Base-by-base conservation (phyloP, 176 grass and related monocot genomes). In the Oryza officinalis region DNA sequence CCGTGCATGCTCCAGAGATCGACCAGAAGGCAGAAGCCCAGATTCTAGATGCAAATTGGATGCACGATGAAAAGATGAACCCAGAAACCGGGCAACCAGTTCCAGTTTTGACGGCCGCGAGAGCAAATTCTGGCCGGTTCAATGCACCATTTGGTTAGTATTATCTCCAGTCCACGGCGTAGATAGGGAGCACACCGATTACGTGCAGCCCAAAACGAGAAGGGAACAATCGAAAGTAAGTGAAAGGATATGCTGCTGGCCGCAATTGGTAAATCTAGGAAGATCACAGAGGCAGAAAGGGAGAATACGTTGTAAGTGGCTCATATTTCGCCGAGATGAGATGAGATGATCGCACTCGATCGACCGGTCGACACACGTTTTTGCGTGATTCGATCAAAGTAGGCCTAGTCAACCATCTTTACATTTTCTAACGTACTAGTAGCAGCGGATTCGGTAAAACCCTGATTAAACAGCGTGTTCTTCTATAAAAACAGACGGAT, bases 171-270 rank as follows among this genome's bases (percentile, higher is more conserved):
- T 88, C 44, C 35, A 46, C 45, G 74, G 15, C 32, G 25, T 67
- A 66, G 20, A 67, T 14, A 4, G 40, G 2, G 2, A 13, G 14
- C 84, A 74, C 69, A 40, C 43, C 18, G 4, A 32, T 72, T 20
- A 49, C 69, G 63, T 81, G 77, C 46, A 10, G 49, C 70, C 63
- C 22, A 3, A 65, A 85, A 85, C 85, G 67, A 85, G 40, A 18
- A 12, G 28, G 25, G 22, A 18, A 63, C 27, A 61, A 68, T 61
- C 3, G 43, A 13, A 18, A n/a, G 69, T 13, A 27, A 5, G 4
- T 15, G 12, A 27, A 47, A 89, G 85, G 43, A 86, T 86, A 86
- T 86, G 65, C 1, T 77, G 17, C 6, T 57, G 20, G 52, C 52
- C 52, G 9, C 52, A 57, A 57, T 57, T 22, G 52, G 7, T n/a